These are phyloP conservation scores for Podospora tetraspora DNA, from an alignment of 495 filamentous ascomycete species.

Conservation along the genomic window DNA sequence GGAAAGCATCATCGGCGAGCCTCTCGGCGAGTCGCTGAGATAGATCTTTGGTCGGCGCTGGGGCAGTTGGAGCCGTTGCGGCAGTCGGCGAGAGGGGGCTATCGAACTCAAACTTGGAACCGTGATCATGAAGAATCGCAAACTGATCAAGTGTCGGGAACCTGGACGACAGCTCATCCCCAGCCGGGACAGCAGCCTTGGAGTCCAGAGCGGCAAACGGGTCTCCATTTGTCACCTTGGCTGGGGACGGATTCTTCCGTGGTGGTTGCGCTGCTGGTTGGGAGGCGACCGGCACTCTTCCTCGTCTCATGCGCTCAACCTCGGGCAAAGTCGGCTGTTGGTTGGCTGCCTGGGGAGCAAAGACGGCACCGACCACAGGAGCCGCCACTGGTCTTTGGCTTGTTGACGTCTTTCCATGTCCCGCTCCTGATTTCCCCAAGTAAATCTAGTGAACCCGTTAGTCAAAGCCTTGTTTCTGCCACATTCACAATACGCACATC, in stretches of 20 bases:
- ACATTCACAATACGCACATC: constrained; percentile 58
- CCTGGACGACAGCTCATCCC: constrained; percentile 74
- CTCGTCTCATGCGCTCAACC: constrained; percentile 90
- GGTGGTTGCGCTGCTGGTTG: constrained; percentile 33
- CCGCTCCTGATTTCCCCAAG: constrained; percentile 52
- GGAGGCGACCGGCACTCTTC: constrained; percentile 59
- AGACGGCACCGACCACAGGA: constrained; percentile 63
- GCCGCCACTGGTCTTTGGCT: constrained; percentile 38
- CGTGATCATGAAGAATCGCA: constrained; percentile 78
- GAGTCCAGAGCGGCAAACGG: constrained; percentile 87
- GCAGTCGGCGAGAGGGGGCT: constrained; percentile 37
- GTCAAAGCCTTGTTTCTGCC: background rate
- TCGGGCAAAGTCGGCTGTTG: constrained; percentile 75
- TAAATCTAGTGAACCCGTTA: constrained; percentile 63
- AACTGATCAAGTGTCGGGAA: constrained; percentile 96
- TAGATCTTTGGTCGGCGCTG: constrained; percentile 55
- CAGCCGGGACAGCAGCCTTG: constrained; percentile 44
- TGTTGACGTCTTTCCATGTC: constrained; percentile 20
- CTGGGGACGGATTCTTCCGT: constrained; percentile 72
- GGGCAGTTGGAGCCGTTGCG: constrained; percentile 25
- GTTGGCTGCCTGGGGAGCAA: constrained; percentile 61
- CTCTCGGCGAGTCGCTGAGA: constrained; percentile 72
- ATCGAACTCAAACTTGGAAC: constrained; percentile 84
- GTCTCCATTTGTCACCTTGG: constrained; percentile 65
- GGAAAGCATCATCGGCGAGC: constrained; percentile 75